Evolutionary conservation across 1,139 yeast species (phyloP).

Genomic region (Meyerozyma elateridarum): DNA sequence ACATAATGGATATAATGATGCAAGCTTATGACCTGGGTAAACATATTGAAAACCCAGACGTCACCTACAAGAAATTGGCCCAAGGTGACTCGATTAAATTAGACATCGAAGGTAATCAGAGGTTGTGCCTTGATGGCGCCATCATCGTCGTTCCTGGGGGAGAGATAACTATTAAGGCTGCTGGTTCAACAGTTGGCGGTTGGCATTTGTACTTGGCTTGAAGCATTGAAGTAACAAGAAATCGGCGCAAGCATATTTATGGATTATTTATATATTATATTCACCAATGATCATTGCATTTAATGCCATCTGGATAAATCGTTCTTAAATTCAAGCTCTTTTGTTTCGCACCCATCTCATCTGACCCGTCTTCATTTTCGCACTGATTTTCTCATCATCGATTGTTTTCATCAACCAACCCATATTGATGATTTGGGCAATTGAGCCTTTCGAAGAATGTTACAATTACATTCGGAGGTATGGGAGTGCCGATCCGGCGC

Average conservation of each 20-base stretch:
- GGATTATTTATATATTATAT: no score
- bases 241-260: no score
- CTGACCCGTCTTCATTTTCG: no score
- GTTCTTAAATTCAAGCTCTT: no score
- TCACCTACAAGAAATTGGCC: slow-evolving; percentile 35
- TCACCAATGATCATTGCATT: no score
- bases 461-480: slow-evolving; percentile 31
- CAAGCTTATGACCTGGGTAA: slow-evolving; percentile 55
- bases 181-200: slow-evolving; percentile 20
- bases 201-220: slow-evolving; percentile 23
- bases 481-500: slow-evolving; percentile 23
- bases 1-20: slow-evolving; percentile 54
- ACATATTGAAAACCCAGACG: slow-evolving; percentile 45
- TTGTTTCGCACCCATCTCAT: no score
- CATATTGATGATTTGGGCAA: slow-evolving; percentile 26
- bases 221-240: no score
- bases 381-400: background rate
- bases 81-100: slow-evolving; percentile 24
- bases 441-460: slow-evolving; percentile 29
- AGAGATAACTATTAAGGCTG: slow-evolving; percentile 14
- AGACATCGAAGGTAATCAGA: slow-evolving; percentile 17
- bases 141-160: slow-evolving; percentile 29
- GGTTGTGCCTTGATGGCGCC: slow-evolving; percentile 56
- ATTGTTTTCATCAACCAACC: background rate
- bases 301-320: no score